Evolutionary conservation across 2,329 filamentous ascomycete genomes (phyloP).

Genomic region (Colletotrichum liaoningense): DNA sequence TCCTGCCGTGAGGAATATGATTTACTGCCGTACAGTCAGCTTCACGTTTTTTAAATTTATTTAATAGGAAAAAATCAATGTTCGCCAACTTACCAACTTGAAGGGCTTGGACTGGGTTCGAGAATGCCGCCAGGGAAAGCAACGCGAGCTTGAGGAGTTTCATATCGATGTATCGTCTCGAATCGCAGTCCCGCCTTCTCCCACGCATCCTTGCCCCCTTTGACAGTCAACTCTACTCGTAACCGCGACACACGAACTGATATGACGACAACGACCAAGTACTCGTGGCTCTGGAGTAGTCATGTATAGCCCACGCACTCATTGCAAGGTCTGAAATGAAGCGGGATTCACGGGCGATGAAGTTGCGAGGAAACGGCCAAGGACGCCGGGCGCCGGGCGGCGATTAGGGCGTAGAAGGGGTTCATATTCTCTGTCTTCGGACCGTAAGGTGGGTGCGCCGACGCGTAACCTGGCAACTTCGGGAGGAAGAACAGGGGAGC

Average conservation of each 20-base stretch:
- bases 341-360: neutral
- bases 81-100: neutral
- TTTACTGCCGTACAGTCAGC: constrained; percentile 7
- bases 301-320: neutral
- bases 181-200: neutral
- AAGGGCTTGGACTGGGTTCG: neutral
- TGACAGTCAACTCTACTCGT: neutral
- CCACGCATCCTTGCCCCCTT: constrained; percentile 5
- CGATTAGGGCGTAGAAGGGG: neutral
- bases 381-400: neutral
- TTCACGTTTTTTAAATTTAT: neutral
- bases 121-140: constrained; percentile 4
- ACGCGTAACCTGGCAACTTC: neutral
- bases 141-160: constrained; percentile 7
- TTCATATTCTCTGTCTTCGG: constrained; percentile 22
- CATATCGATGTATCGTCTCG: neutral
- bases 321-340: neutral
- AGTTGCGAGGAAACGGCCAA: neutral
- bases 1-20: neutral
- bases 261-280: neutral
- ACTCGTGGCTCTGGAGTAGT: neutral
- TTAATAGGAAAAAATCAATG: neutral
- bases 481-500: neutral
- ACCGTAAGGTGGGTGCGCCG: neutral
- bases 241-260: neutral